Base-by-base conservation (phyloP, 2,329 filamentous ascomycete genomes). In the Cyphellophora europaea region DNA sequence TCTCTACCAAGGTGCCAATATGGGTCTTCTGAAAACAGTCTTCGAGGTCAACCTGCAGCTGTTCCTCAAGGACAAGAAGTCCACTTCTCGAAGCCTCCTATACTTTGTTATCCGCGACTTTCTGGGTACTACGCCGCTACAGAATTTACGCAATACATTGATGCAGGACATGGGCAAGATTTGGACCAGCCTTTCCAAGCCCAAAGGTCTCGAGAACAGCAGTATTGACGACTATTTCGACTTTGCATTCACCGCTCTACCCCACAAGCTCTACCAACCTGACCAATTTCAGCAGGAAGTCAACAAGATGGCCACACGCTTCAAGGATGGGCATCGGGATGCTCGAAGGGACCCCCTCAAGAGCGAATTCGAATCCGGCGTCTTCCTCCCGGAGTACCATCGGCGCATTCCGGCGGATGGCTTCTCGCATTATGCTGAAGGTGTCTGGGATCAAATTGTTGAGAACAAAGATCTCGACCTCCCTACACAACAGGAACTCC, bases 41-140 rank as follows among this genome's bases (percentile, higher is more conserved):
- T 98, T 98, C 51, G 91, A 98, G 65, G 91, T 98, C 59, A 98
- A 98, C 57, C 60, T 98, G 56, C 89, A 96, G 62, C 70, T 98
- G 17, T 98, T 98, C 62, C 69, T 96, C 50, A 95, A 95, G 66
- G 88, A 95, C 58, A 87, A 80, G 59, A 85, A 86, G 82, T 89
- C 27, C 48, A 91, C 83, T 50, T 87, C 84, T 12, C 77, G 88
- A 45, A 96, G 89, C 10, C 77, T 98, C 33, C 73, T 98, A 21
- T 96, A 98, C 69, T 98, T 98, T 66, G 91, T 98, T 48, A 95
- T 98, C 53, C 87, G 91, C 59, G 91, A 98, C 58, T 89, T 95
- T 59, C 75, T 96, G 45, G 91, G 91, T 46, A 85, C 77, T 31
- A 98, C 91, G 1, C 91, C 91, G 6, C 72, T 98, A 18, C 70